A percentile compares a stretch with the other conserved stretches of the same genome.
phyloP scores from a whole-genome alignment of 1,284 basidiomycete species.

The Trichosporon inkin region DNA sequence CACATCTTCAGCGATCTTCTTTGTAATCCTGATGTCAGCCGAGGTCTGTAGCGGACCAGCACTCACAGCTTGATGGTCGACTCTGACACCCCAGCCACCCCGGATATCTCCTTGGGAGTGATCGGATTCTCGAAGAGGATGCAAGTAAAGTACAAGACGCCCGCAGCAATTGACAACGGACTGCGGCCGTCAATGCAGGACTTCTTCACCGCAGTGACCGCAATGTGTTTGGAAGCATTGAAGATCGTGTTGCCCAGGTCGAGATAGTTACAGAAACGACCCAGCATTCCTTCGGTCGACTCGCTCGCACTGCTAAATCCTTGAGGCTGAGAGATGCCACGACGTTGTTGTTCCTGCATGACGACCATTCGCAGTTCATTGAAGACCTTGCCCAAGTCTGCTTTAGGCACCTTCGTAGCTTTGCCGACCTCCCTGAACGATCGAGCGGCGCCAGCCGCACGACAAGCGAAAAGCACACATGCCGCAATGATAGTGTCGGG shows the following conservation, averaged over 20 bases:
- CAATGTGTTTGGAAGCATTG: conserved; percentile 75
- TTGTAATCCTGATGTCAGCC: conserved; percentile 46
- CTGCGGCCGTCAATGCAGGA: conserved; percentile 88
- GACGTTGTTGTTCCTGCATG: conserved; percentile 15
- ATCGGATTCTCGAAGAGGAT: conserved; percentile 70
- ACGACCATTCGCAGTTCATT: conserved; percentile 52
- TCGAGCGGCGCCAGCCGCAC: conserved; percentile 86
- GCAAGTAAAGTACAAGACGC: conserved; percentile 90
- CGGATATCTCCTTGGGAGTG: conserved; percentile 77
- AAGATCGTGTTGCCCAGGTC: conserved; percentile 38
- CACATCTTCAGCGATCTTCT: conserved; percentile 37
- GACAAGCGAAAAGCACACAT: conserved; percentile 96
- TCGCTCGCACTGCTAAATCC: conserved; percentile 50
- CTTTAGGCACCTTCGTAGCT: conserved; percentile 88
- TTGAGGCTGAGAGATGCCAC: conserved; percentile 5
- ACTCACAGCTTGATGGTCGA: conserved; percentile 79
- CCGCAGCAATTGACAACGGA: conserved; percentile 92
- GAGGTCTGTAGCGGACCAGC: not conserved
- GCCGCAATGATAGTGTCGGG: conserved; percentile 87
- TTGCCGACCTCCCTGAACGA: conserved; percentile 96
- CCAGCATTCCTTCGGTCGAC: conserved; percentile 77
- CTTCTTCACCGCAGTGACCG: conserved; percentile 71
- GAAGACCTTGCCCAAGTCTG: conserved; percentile 84
- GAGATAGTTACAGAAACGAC: conserved; percentile 86
- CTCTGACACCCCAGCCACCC: conserved; percentile 96